Evolutionary conservation across 768 basidiomycete genomes (phyloP), one percentile per base, ranked within the genome.

Genomic region (Leccinum subgranulosum): DNA sequence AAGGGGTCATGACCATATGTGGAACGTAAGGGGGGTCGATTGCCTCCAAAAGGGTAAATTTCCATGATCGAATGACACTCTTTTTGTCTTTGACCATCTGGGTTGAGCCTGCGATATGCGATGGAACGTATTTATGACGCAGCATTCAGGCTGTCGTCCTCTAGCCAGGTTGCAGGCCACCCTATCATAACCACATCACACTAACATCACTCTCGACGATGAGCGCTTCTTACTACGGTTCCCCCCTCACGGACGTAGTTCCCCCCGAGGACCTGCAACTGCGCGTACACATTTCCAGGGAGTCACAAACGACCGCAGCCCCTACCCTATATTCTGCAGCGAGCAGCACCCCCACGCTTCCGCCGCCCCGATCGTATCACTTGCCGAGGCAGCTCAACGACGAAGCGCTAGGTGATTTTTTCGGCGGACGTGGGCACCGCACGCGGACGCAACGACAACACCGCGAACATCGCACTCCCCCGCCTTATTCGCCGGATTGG

Each of bases 401-500:
- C n/a, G 71, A 74, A 33, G 64, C 70, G 17, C 50, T 72, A 28
- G 55, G 64, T 1, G 71, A 74, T 1, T 74, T 72, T 55, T 74
- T 72, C 55, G 71, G 71, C 0, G 71, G 64, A 33, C 67, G 67
- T 12, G 34, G 58, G 11, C 58, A 67, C n/a, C 64, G 67, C 27
- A 55, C 62, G 36, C 69, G 73, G 48, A 55, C 62, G 15, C 61
- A 66, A 33, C 23, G 21, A 47, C 23, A 47, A 25, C 23, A 21
- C 3, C 45, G n/a, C 3, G 39, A 47, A 2, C 61, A 41, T 10
- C 69, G 60, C 49, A 50, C n/a, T 9, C 70, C 72, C 11, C 83
- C 81, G 3, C 69, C 80, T 17, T 84, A 83, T 60, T 72, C 72
- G 8, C 78, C 75, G 51, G 77, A 81, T 31, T 72, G 73, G 64